phyloP scores from a whole-genome alignment of 371 early-diverging fungal genomes.

The Mortierella sp. region DNA sequence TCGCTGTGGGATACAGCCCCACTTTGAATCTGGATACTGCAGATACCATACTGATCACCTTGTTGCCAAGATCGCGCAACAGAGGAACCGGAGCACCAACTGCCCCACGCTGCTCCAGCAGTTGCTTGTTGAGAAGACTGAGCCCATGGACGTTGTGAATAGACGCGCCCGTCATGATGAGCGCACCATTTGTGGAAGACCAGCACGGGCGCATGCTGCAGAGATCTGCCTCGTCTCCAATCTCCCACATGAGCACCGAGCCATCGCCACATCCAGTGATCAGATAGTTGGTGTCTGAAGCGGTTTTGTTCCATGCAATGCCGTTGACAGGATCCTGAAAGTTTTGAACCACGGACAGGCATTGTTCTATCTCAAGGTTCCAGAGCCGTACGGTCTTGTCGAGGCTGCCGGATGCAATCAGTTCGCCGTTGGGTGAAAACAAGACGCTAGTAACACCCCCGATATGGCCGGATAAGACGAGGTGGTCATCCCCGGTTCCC shows the following conservation, averaged over 20 bases:
- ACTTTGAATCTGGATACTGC: too few species aligned
- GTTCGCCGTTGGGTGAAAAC: slow-evolving; percentile 1
- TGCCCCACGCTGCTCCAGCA: neutral
- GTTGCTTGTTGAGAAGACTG: neutral
- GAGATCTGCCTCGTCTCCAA: neutral
- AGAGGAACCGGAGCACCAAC: neutral
- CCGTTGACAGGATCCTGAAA: neutral
- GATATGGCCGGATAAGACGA: neutral
- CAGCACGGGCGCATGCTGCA: neutral
- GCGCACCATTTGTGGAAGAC: neutral
- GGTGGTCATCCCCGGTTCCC: neutral
- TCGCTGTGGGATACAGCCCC: too few species aligned
- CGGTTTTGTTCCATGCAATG: slow-evolving; percentile 2
- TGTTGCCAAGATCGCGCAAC: too few species aligned
- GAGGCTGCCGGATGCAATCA: neutral
- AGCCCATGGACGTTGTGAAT: neutral
- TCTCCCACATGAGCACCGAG: neutral
- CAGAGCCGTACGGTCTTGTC: neutral
- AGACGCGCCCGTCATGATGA: neutral
- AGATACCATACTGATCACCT: too few species aligned
- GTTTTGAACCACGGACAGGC: slow-evolving; percentile 8
- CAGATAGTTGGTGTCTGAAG: neutral
- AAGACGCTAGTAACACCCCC: neutral
- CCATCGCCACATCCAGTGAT: neutral
- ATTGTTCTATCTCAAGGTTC: neutral